Base-by-base conservation (phyloP, 495 filamentous ascomycete species). In the Podospora tetraspora region DNA sequence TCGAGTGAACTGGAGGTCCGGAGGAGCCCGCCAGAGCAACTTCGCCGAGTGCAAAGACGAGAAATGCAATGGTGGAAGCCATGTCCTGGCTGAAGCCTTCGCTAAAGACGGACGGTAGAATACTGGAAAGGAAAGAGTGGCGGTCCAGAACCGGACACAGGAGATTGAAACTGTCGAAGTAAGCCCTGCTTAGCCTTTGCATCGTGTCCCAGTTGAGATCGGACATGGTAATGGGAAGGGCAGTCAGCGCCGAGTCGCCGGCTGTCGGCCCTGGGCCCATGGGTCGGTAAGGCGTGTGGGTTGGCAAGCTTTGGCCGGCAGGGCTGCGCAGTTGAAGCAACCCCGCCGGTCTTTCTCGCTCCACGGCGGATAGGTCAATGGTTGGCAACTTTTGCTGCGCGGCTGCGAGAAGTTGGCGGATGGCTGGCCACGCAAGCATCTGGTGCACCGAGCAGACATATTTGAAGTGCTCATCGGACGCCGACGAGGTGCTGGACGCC, bases 21-120 rank as follows among this genome's bases (percentile, higher is more conserved):
- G 79, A 78, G 19, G 77, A 74, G 5, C 79, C 84, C 29, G 81
- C 82, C 29, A 85, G 73, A 4, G 86, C 84, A 23, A 86, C 76
- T 64, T 86, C 80, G 12, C 86, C 86, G 24, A 88, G 77, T 3
- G 86, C 83, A 64, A 87, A 84, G 27, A 89, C 82, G 6, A 88
- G 75, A n/a, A 86, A 79, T 11, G 83, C 83, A 27, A 87, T 76
- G 9, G 86, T 83, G 4, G 82, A 84, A 30, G 76, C 72, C 7
- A 72, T 77, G 65, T 81, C 79, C 22, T 82, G 79, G 72, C 83
- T 75, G 72, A 87, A 84, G 0, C 86, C 85, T 23, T 81, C 75
- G 52, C 77, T 78, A 56, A 83, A 74, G 13, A 86, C 77, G 29
- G 74, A 64, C 3, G 78, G 73, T n/a, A 88, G 70, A 9, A 77